Percentiles rank a stretch among this genome's conserved stretches.
Evolutionary conservation across 2,329 filamentous ascomycete genomes (phyloP).

Genomic region (Fusarium haematococcum): DNA sequence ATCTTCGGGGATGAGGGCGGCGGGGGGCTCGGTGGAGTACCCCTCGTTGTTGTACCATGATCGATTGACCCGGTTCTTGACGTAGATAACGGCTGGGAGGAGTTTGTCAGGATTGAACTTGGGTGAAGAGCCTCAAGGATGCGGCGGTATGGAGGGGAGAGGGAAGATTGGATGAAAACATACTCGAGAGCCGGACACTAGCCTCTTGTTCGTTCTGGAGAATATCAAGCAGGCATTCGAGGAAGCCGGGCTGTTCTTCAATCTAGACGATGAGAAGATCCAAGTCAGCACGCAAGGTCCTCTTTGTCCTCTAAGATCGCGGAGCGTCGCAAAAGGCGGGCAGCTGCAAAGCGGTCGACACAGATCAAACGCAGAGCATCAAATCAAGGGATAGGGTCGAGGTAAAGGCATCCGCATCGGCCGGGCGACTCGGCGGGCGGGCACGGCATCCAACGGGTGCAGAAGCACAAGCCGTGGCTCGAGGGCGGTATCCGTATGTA

Average conservation of each 20-base stretch:
- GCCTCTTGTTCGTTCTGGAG: slow-evolving; percentile 88
- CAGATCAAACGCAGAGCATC: slow-evolving; percentile 10
- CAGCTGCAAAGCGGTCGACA: slow-evolving; percentile 23
- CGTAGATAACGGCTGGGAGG: slow-evolving; percentile 86
- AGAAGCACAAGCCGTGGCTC: slow-evolving; percentile 18
- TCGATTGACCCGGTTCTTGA: slow-evolving; percentile 96
- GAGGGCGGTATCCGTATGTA: slow-evolving; percentile 11
- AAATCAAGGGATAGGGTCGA: not conserved
- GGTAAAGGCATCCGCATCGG: not conserved
- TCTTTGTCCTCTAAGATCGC: not conserved
- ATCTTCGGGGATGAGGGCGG: slow-evolving; percentile 81
- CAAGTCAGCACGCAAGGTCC: slow-evolving; percentile 34
- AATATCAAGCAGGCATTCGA: slow-evolving; percentile 90
- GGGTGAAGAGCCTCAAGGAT: slow-evolving; percentile 43
- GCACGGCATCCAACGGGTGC: not conserved
- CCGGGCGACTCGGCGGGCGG: not conserved
- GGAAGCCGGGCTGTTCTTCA: slow-evolving; percentile 90
- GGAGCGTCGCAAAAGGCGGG: slow-evolving; percentile 29
- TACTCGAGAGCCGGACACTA: slow-evolving; percentile 90
- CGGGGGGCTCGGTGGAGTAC: slow-evolving; percentile 67
- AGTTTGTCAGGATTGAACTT: slow-evolving; percentile 27
- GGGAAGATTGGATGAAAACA: slow-evolving; percentile 49
- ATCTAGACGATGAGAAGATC: slow-evolving; percentile 66
- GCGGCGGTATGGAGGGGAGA: slow-evolving; percentile 17
- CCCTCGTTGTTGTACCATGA: slow-evolving; percentile 88